These are phyloP conservation scores for Cubamyces sp. DNA, from an alignment of 768 basidiomycete species.

Conservation along the genomic window DNA sequence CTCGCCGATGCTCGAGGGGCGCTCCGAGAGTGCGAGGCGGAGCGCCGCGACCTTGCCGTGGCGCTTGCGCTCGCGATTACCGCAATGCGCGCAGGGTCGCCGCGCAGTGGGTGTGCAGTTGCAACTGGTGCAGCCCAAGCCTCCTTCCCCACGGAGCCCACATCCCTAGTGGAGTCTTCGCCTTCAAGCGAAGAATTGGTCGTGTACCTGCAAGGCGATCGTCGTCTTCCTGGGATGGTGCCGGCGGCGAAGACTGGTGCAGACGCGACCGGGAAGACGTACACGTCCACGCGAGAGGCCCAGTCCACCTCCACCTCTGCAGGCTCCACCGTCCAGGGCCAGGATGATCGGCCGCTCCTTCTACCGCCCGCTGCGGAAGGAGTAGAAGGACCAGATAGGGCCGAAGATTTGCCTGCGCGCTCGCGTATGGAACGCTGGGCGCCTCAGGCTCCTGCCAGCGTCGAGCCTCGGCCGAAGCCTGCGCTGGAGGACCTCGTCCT, in stretches of 20 bases:
- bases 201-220: neutral
- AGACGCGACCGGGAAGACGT: too few species aligned
- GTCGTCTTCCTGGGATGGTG: neutral
- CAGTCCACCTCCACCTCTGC: too few species aligned
- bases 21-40: neutral
- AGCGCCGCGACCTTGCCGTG: slow-evolving; percentile 1
- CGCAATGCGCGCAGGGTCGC: neutral
- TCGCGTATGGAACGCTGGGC: neutral
- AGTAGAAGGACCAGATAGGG: neutral
- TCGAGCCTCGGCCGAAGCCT: neutral
- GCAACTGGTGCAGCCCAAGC: too few species aligned
- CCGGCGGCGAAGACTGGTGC: neutral
- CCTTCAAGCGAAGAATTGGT: neutral
- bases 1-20: neutral
- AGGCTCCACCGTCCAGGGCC: too few species aligned
- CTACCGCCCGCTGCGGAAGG: neutral
- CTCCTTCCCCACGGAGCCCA: neutral
- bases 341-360: slow-evolving; percentile 2
- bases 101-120: neutral
- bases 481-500: neutral
- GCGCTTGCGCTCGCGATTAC: neutral
- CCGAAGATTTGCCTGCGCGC: slow-evolving; percentile 1
- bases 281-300: too few species aligned
- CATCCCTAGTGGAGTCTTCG: neutral
- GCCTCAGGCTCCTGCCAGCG: neutral